These are phyloP conservation scores for Astrothelium macrocarpum DNA, from an alignment of 495 filamentous ascomycete species.

Conservation along the genomic window DNA sequence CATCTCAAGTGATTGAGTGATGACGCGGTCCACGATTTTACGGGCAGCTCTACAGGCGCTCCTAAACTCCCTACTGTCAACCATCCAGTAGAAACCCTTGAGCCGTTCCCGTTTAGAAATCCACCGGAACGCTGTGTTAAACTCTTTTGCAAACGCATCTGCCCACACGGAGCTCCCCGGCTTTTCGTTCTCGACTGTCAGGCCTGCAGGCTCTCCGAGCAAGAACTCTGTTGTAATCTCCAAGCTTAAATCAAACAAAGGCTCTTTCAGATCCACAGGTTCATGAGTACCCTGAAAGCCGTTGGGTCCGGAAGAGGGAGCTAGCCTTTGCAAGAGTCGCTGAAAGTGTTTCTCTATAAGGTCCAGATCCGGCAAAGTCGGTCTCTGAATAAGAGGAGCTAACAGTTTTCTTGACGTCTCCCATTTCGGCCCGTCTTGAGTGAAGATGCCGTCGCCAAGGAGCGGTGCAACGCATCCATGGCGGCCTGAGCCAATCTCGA, in stretches of 20 bases:
- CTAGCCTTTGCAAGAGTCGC: slow-evolving; percentile 30
- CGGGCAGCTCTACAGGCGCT: slow-evolving; percentile 22
- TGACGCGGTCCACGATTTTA: slow-evolving; percentile 40
- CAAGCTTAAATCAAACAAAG: slow-evolving; percentile 57
- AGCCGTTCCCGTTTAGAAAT: neutral
- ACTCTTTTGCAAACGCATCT: neutral
- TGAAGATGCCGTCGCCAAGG: slow-evolving; percentile 51
- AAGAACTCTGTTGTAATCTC: slow-evolving; percentile 67
- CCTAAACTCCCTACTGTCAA: neutral
- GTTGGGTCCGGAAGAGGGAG: neutral
- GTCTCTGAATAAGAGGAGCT: slow-evolving; percentile 48
- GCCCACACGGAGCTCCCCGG: neutral
- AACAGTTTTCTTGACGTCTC: slow-evolving; percentile 37
- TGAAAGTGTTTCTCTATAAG: slow-evolving; percentile 53
- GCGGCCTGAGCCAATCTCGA: neutral
- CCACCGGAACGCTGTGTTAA: neutral
- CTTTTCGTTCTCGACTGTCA: slow-evolving; percentile 21
- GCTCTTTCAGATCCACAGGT: slow-evolving; percentile 50
- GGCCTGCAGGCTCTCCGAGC: slow-evolving; percentile 50
- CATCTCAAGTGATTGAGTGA: slow-evolving; percentile 22
- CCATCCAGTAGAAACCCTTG: neutral
- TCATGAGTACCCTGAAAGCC: slow-evolving; percentile 40
- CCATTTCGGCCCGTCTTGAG: slow-evolving; percentile 56
- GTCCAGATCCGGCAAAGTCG: slow-evolving; percentile 50
- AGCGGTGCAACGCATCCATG: neutral